A percentile compares a stretch with the other conserved stretches of the same genome.
phyloP scores from a whole-genome alignment of 1,284 basidiomycete species.

The Sutorius eximius region DNA sequence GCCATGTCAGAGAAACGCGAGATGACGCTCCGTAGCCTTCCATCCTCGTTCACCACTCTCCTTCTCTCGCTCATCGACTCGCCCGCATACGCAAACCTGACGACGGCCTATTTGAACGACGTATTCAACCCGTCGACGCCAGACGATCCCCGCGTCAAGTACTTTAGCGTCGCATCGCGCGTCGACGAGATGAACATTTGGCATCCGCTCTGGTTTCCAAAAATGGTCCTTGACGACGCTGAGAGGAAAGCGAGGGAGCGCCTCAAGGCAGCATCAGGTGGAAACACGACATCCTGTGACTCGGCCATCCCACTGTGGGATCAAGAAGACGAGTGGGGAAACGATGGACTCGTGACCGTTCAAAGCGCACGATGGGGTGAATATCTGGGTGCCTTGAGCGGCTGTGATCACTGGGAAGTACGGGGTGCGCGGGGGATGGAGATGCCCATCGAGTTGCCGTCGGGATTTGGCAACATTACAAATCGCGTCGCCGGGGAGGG shows the following conservation, averaged over 20 bases:
- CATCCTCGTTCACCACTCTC: slow-evolving; percentile 82
- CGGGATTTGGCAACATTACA: slow-evolving; percentile 36
- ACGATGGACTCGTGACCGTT: slow-evolving; percentile 93
- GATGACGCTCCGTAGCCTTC: slow-evolving; percentile 50
- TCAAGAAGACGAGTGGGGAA: slow-evolving; percentile 72
- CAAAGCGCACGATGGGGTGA: slow-evolving; percentile 92
- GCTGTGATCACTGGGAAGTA: slow-evolving; percentile 96
- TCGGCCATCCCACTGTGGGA: slow-evolving; percentile 38
- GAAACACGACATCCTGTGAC: slow-evolving; percentile 14
- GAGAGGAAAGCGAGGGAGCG: slow-evolving; percentile 55
- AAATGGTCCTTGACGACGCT: slow-evolving; percentile 85
- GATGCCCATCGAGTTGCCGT: slow-evolving; percentile 58
- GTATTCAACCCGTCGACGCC: slow-evolving; percentile 93
- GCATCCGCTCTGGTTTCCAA: slow-evolving; percentile 97
- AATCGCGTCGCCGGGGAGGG: slow-evolving; percentile 40
- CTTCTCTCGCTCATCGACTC: slow-evolving; percentile 94
- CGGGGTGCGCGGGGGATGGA: slow-evolving; percentile 77
- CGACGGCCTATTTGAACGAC: slow-evolving; percentile 80
- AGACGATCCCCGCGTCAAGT: slow-evolving; percentile 81
- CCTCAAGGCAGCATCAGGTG: slow-evolving; percentile 30
- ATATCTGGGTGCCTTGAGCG: slow-evolving; percentile 88
- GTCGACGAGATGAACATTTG: slow-evolving; percentile 73
- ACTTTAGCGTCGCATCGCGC: slow-evolving; percentile 89
- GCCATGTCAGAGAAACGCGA: slow-evolving; percentile 31
- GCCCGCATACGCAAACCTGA: slow-evolving; percentile 95